Evolutionary conservation across 169 alveolate genomes (phyloP).

Genomic region (Perkinsus chesapeaki): DNA sequence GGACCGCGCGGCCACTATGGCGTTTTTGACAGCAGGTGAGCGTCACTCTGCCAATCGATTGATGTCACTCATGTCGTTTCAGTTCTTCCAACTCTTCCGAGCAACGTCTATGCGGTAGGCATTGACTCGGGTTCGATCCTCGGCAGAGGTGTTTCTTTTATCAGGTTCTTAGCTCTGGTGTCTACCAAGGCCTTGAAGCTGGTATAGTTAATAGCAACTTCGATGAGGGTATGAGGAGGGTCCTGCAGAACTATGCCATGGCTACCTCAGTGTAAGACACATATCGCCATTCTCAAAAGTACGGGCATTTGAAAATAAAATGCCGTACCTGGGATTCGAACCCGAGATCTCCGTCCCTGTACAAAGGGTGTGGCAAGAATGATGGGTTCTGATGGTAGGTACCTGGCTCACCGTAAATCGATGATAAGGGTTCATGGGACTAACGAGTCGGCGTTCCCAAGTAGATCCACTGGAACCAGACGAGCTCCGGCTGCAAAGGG

Average conservation of each 20-base stretch:
- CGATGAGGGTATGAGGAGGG: background rate
- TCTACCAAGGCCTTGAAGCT: background rate
- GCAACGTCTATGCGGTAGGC: background rate
- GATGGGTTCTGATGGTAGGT: too few relatives aligned
- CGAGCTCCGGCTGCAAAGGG: too few relatives aligned
- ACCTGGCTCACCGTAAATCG: background rate
- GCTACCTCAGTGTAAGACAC: background rate
- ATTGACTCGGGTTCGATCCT: background rate
- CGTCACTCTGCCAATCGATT: background rate
- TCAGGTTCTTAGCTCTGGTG: background rate
- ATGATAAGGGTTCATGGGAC: background rate
- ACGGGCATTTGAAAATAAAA: background rate
- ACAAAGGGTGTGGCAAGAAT: too few relatives aligned
- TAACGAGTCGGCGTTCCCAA: background rate
- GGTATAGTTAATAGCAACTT: background rate
- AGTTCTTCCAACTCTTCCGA: background rate
- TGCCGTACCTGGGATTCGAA: too few relatives aligned
- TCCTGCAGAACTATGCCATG: background rate
- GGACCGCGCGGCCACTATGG: background rate
- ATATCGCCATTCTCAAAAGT: background rate
- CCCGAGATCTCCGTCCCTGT: too few relatives aligned
- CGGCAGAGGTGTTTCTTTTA: background rate
- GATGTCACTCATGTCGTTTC: background rate
- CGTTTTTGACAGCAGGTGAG: background rate
- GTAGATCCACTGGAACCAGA: background rate